Conservation (phyloP, 306 rosid genomes). For the Cicer cuneatum region DNA sequence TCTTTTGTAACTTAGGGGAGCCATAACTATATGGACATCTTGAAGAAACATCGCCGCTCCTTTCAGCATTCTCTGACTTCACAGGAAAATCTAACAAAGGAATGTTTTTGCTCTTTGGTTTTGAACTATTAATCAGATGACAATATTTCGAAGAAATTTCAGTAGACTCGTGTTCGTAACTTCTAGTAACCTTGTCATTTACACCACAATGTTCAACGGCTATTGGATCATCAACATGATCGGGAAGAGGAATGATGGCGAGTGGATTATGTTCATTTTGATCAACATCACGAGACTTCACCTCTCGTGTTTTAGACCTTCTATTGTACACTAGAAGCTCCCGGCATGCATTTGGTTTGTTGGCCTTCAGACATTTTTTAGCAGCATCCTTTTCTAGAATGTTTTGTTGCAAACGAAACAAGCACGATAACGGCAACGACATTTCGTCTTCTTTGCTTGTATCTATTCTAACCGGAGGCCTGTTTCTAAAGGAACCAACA, state of each 20-base stretch:
- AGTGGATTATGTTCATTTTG: constrained; percentile 44
- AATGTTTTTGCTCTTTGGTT: constrained; percentile 45
- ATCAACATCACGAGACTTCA: constrained; percentile 45
- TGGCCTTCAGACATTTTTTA: constrained; percentile 32
- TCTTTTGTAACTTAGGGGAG: constrained; percentile 50
- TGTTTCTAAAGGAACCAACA: constrained; percentile 63
- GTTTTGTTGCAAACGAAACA: constrained; percentile 49
- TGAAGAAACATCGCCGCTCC: constrained; percentile 44
- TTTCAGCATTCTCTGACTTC: constrained; percentile 45
- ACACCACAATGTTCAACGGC: constrained; percentile 45
- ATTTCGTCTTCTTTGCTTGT: constrained; percentile 62
- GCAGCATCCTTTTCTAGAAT: constrained; percentile 26
- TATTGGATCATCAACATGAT: constrained; percentile 48
- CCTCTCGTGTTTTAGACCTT: constrained; percentile 34
- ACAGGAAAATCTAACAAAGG: constrained; percentile 35
- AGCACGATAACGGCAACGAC: constrained; percentile 60
- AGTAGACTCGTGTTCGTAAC: constrained; percentile 43
- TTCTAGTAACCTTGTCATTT: constrained; percentile 41
- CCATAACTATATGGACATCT: constrained; percentile 48
- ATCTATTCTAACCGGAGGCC: constrained; percentile 58
- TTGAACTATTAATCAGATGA: constrained; percentile 44
- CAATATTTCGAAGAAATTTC: constrained; percentile 50
- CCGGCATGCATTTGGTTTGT: constrained; percentile 9
- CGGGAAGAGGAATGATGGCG: constrained; percentile 62
- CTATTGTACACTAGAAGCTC: constrained; percentile 48